A percentile compares a stretch with the other conserved stretches of the same genome.
phyloP scores from a whole-genome alignment of 2,329 filamentous ascomycete species.

The Alternaria sp. region DNA sequence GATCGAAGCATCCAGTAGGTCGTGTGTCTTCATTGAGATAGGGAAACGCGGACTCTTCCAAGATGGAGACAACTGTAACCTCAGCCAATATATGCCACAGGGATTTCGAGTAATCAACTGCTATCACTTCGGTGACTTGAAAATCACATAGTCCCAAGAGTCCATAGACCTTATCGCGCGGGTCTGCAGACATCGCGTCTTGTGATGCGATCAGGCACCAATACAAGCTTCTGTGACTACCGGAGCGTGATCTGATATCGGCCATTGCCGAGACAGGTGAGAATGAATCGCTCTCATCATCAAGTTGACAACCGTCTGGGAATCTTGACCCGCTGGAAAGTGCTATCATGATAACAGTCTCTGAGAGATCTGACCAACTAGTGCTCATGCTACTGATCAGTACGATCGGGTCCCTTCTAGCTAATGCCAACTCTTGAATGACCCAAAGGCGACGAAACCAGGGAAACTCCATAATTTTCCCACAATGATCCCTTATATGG shows the following conservation, averaged over 20 bases:
- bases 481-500: too few species aligned
- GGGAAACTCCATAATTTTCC: background rate
- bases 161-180: background rate
- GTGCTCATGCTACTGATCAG: background rate
- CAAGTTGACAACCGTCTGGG: too few species aligned
- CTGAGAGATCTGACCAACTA: too few species aligned
- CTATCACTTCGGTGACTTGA: background rate
- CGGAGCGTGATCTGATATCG: background rate
- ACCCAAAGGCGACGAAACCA: background rate
- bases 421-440: background rate
- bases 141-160: background rate
- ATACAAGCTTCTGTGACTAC: background rate
- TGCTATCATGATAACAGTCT: too few species aligned
- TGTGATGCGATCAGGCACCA: background rate
- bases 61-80: rapidly evolving
- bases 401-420: background rate
- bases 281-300: too few species aligned
- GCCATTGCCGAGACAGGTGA: too few species aligned
- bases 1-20: background rate
- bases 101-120: background rate
- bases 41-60: background rate
- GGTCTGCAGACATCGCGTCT: rapidly evolving
- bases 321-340: too few species aligned
- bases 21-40: rapidly evolving
- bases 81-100: background rate